Evolutionary conservation across 2,329 filamentous ascomycete genomes (phyloP), one percentile per base, ranked within the genome.

Genomic region (Hypoxylon sp.): DNA sequence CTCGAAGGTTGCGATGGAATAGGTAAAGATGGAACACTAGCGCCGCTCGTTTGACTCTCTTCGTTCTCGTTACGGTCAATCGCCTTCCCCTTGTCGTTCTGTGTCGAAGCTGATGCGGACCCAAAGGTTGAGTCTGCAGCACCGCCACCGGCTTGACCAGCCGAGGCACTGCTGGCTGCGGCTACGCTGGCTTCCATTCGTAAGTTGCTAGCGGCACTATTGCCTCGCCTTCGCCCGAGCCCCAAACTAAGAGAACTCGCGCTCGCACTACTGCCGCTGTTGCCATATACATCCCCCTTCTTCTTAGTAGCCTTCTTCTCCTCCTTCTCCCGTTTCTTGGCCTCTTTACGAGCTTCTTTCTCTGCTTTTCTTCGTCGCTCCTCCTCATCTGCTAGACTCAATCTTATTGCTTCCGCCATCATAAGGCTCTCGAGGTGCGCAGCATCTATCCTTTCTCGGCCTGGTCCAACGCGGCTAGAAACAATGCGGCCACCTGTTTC

Each of bases 371-470:
- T 91, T 72, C 93, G 92, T n/a, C 95, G 88, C 45, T 98, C 95
- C 75, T 98, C 95, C 78, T 99, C 96, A 1, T 93, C 91, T 0
- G 92, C 94, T n/a, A 99, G 83, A 51, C 94, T 97, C 30, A 97
- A 80, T 41, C 96, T 87, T 51, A 99, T 97, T 0, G 96, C 96
- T 79, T 99, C 96, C 85, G 96, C 93, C 84, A 98, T 94, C 96
- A 99, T 99, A 84, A 99, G 92, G 52, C 97, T 95, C 78, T 99
- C 96, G 0, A 98, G 85, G 73, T 98, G 94, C 86, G 61, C 77
- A 78, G 49, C 84, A 79, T 64, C 83, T 75, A 60, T 74, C 48
- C 67, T 71, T 63, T 68, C 73, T 46, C 63, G 74, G 63, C 13
- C 72, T 56, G 46, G 70, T 30, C 56, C 73, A 11, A 50, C 13